Evolutionary conservation across 2,329 filamentous ascomycete genomes (phyloP).

Genomic region (Aspergillus sp.): DNA sequence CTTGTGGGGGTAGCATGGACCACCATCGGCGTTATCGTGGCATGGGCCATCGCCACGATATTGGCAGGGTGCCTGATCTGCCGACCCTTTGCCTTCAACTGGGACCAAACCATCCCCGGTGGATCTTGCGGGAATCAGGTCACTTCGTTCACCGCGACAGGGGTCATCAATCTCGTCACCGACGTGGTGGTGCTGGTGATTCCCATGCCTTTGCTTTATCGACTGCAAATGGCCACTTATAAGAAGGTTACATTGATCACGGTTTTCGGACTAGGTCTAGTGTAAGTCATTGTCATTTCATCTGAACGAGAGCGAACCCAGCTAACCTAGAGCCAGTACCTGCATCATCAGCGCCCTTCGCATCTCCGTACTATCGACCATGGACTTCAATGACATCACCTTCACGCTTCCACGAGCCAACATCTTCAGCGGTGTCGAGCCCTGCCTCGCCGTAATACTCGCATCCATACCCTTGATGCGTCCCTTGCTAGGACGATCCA

Average conservation of each 20-base stretch:
- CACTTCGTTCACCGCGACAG: slow-evolving; percentile 20
- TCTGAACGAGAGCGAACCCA: too few relatives aligned
- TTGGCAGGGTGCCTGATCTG: slow-evolving; percentile 21
- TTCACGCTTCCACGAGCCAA: slow-evolving; percentile 34
- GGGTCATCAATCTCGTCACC: slow-evolving; percentile 24
- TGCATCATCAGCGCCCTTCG: slow-evolving; percentile 39
- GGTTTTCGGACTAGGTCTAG: slow-evolving; percentile 22
- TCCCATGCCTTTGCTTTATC: slow-evolving; percentile 22
- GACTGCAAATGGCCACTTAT: slow-evolving; percentile 22
- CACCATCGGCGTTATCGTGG: slow-evolving; percentile 18
- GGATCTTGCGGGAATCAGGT: slow-evolving; percentile 23
- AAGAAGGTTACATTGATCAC: slow-evolving; percentile 24
- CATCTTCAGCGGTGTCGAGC: slow-evolving; percentile 41
- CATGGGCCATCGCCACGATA: slow-evolving; percentile 30
- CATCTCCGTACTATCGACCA: slow-evolving; percentile 31
- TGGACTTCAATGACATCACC: slow-evolving; percentile 38
- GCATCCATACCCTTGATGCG: slow-evolving; percentile 45
- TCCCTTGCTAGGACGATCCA: slow-evolving; percentile 35
- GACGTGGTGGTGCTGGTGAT: slow-evolving; percentile 23
- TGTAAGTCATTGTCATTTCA: slow-evolving; percentile 16
- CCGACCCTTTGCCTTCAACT: slow-evolving; percentile 25
- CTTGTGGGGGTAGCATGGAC: slow-evolving; percentile 11
- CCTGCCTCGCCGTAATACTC: slow-evolving; percentile 39
- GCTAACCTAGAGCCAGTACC: slow-evolving; percentile 21
- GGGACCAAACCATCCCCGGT: slow-evolving; percentile 23